Percentiles rank a stretch among this genome's conserved stretches.
These are phyloP conservation scores for Athelia psychrophila DNA, from an alignment of 1,284 basidiomycete species.

Conservation along the genomic window DNA sequence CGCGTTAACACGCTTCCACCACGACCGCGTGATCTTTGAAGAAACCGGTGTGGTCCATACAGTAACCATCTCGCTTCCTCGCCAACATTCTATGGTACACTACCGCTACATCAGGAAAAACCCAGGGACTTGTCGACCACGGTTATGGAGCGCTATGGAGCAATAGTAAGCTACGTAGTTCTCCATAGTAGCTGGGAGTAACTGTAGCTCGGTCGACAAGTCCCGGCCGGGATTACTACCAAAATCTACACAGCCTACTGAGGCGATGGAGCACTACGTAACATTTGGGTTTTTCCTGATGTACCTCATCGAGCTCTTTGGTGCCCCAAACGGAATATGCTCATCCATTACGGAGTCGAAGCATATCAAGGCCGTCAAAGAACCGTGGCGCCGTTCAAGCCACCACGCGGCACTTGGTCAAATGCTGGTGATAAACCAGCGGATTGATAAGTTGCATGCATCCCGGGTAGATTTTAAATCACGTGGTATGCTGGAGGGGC, in stretches of 20 bases:
- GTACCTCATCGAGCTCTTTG: slow-evolving; percentile 1
- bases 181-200: no score
- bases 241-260: no score
- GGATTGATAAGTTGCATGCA: slow-evolving; percentile 17
- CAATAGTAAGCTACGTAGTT: no score
- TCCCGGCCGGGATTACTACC: no score
- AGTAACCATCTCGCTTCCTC: slow-evolving; percentile 12
- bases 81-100: slow-evolving; percentile 11
- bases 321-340: slow-evolving; percentile 6
- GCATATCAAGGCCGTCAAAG: slow-evolving; percentile 25
- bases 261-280: no score
- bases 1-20: slow-evolving; percentile 12
- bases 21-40: slow-evolving; percentile 12
- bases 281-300: no score
- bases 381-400: slow-evolving; percentile 20
- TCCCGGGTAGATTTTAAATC: slow-evolving; percentile 9
- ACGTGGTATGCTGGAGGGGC: background rate
- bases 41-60: slow-evolving; percentile 3
- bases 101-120: no score
- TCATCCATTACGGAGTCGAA: slow-evolving; percentile 13
- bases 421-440: slow-evolving; percentile 18
- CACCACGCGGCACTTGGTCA: slow-evolving; percentile 14
- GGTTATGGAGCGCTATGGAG: no score
- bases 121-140: no score
- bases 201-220: no score